Percentiles rank a stretch among this genome's conserved stretches.
These are phyloP conservation scores for Parafenestella ontariensis DNA, from an alignment of 2,329 filamentous ascomycete species.

Conservation along the genomic window DNA sequence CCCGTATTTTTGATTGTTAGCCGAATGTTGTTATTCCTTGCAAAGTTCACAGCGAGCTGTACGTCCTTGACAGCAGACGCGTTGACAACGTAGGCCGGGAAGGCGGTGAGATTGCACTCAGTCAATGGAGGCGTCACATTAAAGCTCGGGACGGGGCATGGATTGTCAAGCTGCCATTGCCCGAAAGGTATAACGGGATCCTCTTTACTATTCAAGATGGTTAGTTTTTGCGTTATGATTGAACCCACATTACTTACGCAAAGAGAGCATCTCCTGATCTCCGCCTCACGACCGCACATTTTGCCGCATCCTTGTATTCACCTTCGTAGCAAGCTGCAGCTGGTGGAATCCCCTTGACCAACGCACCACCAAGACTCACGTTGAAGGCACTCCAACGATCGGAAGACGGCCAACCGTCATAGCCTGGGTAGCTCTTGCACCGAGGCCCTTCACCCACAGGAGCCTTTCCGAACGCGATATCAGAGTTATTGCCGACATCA, in stretches of 20 bases:
- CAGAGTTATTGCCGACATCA: slow-evolving; percentile 28
- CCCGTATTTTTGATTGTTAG: slow-evolving; percentile 44
- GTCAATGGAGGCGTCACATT: slow-evolving; percentile 8
- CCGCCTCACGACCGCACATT: slow-evolving; percentile 19
- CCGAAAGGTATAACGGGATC: slow-evolving; percentile 32
- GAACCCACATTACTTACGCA: slow-evolving; percentile 18
- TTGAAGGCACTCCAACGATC: slow-evolving; percentile 33
- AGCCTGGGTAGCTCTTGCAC: slow-evolving; percentile 37
- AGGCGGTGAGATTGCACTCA: slow-evolving; percentile 28
- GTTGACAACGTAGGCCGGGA: slow-evolving; percentile 35
- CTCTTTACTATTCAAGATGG: slow-evolving; percentile 19
- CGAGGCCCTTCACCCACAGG: slow-evolving; percentile 5
- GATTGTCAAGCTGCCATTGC: slow-evolving; percentile 30
- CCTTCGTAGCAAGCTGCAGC: slow-evolving; percentile 38
- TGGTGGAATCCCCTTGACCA: slow-evolving; percentile 33
- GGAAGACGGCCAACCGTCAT: slow-evolving; percentile 32
- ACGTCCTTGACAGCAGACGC: slow-evolving; percentile 33
- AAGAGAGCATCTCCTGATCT: slow-evolving; percentile 21
- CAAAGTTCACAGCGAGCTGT: slow-evolving; percentile 41
- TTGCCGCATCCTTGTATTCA: slow-evolving; percentile 21
- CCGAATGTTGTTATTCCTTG: slow-evolving; percentile 38
- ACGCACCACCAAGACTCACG: slow-evolving; percentile 24
- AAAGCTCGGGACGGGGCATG: slow-evolving; percentile 18
- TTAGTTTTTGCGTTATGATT: neutral
- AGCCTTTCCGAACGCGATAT: slow-evolving; percentile 31